Conservation (phyloP, 2,329 filamentous ascomycete species). For the Colletotrichum lini region DNA sequence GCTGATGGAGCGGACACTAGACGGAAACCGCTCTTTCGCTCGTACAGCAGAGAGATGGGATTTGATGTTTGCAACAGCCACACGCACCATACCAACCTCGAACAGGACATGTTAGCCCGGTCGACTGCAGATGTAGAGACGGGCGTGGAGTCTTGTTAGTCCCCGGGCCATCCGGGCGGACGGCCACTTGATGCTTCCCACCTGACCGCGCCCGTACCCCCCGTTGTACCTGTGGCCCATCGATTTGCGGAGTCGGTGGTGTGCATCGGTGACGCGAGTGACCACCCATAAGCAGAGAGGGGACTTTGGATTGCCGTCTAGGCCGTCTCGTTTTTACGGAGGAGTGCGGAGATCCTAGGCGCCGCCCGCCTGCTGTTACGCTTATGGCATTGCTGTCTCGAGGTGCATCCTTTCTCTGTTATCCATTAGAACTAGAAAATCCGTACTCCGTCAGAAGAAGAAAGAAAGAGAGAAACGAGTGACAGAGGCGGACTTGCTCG, state of each 20-base stretch:
- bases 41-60: conserved; percentile 12
- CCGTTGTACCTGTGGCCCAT: conserved; percentile 22
- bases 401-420: conserved; percentile 22
- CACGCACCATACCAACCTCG: conserved; percentile 1
- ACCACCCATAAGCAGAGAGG: background rate
- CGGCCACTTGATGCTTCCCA: conserved; percentile 19
- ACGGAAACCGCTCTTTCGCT: conserved; percentile 4
- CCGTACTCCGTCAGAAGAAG: conserved; percentile 19
- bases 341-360: conserved; percentile 1
- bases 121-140: conserved; percentile 7
- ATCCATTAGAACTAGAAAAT: conserved; percentile 13
- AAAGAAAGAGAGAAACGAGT: conserved; percentile 15
- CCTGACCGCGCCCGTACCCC: background rate
- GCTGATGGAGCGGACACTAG: background rate
- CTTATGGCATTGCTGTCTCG: background rate
- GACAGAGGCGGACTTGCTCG: conserved; percentile 45
- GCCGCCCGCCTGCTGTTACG: background rate
- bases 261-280: conserved; percentile 21
- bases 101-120: conserved; percentile 8
- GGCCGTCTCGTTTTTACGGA: conserved; percentile 15
- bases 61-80: background rate
- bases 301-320: conserved; percentile 8
- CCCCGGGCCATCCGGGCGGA: conserved; percentile 42
- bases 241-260: conserved; percentile 1
- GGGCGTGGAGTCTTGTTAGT: conserved; percentile 41